Percentiles rank a stretch among this genome's conserved stretches.
Conservation (phyloP, 2,329 filamentous ascomycete genomes). For the Hypocrella siamensis region DNA sequence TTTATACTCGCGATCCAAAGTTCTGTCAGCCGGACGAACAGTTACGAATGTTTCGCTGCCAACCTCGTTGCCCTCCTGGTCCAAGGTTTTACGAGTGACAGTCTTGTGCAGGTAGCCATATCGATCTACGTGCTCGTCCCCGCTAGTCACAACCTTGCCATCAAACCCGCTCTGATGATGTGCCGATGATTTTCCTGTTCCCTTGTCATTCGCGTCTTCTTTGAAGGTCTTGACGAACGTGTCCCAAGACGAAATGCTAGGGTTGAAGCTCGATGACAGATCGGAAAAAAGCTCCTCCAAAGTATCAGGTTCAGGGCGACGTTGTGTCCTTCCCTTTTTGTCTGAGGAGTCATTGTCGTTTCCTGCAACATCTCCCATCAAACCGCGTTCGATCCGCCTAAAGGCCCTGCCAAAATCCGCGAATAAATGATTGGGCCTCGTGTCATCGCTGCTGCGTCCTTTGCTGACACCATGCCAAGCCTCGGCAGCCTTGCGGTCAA, state of each 20-base stretch:
- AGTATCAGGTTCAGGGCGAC: slow-evolving; percentile 11
- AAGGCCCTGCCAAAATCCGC: slow-evolving; percentile 5
- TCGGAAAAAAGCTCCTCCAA: slow-evolving; percentile 26
- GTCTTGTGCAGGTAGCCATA: slow-evolving; percentile 27
- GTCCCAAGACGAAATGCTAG: slow-evolving; percentile 23
- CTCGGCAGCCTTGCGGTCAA: slow-evolving; percentile 12
- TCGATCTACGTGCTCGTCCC: slow-evolving; percentile 25
- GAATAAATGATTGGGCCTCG: slow-evolving; percentile 5
- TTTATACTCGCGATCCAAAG: slow-evolving; percentile 5
- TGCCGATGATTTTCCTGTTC: slow-evolving; percentile 9
- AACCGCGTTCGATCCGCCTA: slow-evolving; percentile 4
- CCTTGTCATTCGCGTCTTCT: slow-evolving; percentile 6
- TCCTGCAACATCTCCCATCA: slow-evolving; percentile 1
- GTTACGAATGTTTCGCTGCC: slow-evolving; percentile 20
- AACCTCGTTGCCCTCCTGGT: slow-evolving; percentile 25
- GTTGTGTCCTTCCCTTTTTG: not conserved
- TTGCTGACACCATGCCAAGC: slow-evolving; percentile 11
- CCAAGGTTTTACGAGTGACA: slow-evolving; percentile 21
- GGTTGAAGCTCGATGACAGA: slow-evolving; percentile 20
- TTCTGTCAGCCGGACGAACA: slow-evolving; percentile 13
- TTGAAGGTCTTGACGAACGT: slow-evolving; percentile 21
- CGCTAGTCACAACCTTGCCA: slow-evolving; percentile 17
- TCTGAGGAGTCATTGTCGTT: not conserved
- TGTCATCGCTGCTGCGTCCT: slow-evolving; percentile 6
- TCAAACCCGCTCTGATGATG: no score